Evolutionary conservation across 192 early-diverging fungal genomes (phyloP).

Genomic region (Rhizophagus clarus): DNA sequence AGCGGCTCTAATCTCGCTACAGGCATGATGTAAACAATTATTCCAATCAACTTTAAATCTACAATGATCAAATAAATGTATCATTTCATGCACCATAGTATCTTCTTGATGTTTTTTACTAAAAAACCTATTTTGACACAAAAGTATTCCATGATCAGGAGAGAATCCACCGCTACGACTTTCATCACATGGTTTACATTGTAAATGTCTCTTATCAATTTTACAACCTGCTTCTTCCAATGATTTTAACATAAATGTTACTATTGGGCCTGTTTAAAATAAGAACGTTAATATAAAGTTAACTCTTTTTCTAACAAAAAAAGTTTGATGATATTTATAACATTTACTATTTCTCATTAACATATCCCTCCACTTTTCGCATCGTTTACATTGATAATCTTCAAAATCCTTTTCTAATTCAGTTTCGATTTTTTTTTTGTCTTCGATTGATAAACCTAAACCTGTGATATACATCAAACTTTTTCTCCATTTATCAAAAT

Average conservation of each 20-base stretch:
- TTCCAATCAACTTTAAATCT: slow-evolving; percentile 74
- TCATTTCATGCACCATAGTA: slow-evolving; percentile 93
- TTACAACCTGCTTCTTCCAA: slow-evolving; percentile 69
- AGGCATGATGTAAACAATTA: slow-evolving; percentile 78
- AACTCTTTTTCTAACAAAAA: background rate
- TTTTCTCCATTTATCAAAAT: slow-evolving; percentile 66
- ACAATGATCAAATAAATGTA: slow-evolving; percentile 81
- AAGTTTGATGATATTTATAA: slow-evolving; percentile 22
- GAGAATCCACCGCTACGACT: slow-evolving; percentile 88
- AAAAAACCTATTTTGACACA: slow-evolving; percentile 85
- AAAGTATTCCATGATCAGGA: slow-evolving; percentile 74
- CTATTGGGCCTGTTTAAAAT: slow-evolving; percentile 66
- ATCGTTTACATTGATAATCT: slow-evolving; percentile 58
- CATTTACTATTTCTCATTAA: slow-evolving; percentile 67
- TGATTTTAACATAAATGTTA: slow-evolving; percentile 84
- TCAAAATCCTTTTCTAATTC: slow-evolving; percentile 49
- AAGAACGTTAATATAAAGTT: background rate
- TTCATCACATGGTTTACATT: slow-evolving; percentile 81
- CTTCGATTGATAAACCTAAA: slow-evolving; percentile 55
- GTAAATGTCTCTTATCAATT: slow-evolving; percentile 61
- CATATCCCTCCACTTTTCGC: slow-evolving; percentile 79
- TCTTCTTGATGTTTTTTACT: slow-evolving; percentile 85
- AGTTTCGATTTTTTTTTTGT: slow-evolving; percentile 42
- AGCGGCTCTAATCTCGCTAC: slow-evolving; percentile 79
- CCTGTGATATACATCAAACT: slow-evolving; percentile 62